Evolutionary conservation across 1,284 basidiomycete species (phyloP).

Genomic region (Grifola frondosa): DNA sequence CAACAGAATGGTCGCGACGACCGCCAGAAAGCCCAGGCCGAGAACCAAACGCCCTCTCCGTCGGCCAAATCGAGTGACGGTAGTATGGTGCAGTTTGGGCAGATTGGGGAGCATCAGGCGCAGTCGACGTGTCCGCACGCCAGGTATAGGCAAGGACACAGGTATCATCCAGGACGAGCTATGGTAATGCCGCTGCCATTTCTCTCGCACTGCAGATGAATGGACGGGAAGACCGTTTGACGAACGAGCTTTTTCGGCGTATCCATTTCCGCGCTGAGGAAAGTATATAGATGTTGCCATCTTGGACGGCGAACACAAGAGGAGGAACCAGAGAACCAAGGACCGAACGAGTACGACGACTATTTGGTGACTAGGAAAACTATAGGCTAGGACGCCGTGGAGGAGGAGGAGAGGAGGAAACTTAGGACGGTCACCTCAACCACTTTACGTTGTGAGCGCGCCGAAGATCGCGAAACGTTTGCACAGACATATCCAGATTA

Average conservation of each 20-base stretch:
- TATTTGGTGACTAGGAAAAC: constrained; percentile 13
- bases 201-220: constrained; percentile 67
- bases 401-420: constrained; percentile 1
- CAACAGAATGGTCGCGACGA: constrained; percentile 45
- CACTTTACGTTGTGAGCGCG: background rate
- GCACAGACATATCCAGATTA: background rate
- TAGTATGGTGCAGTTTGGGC: constrained; percentile 56
- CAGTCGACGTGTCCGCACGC: constrained; percentile 53
- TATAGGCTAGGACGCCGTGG: constrained; percentile 22
- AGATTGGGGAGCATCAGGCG: constrained; percentile 37
- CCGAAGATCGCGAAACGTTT: no score
- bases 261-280: constrained; percentile 45
- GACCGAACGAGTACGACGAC: constrained; percentile 6
- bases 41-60: constrained; percentile 53
- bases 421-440: constrained; percentile 4
- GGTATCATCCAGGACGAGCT: constrained; percentile 56
- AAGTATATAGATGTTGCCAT: constrained; percentile 54
- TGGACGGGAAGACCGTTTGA: constrained; percentile 56
- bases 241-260: constrained; percentile 44
- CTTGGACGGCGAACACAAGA: constrained; percentile 7
- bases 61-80: constrained; percentile 57
- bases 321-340: constrained; percentile 10
- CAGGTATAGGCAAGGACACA: constrained; percentile 61
- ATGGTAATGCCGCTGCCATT: constrained; percentile 52
- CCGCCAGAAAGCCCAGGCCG: constrained; percentile 46